A percentile compares a stretch with the other conserved stretches of the same genome.
Conservation (phyloP, 2,329 filamentous ascomycete genomes). For the Neurospora sp. region DNA sequence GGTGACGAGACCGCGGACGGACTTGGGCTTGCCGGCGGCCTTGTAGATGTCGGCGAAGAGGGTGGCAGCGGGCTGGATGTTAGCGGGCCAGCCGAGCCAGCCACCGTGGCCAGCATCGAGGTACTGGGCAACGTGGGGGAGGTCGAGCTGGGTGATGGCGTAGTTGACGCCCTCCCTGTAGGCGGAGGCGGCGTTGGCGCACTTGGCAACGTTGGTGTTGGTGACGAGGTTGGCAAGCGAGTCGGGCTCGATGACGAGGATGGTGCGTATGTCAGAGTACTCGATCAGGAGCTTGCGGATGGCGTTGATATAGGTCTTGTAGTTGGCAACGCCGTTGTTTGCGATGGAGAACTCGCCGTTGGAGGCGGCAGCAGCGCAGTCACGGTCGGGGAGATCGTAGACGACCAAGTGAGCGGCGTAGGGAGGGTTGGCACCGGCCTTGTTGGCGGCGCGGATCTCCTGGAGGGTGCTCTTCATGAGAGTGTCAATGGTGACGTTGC, state of each 20-base stretch:
- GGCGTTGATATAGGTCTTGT: slow-evolving; percentile 45
- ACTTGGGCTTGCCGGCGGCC: slow-evolving; percentile 36
- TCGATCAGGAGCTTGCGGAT: slow-evolving; percentile 31
- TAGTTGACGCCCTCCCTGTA: slow-evolving; percentile 42
- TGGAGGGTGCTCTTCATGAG: slow-evolving; percentile 34
- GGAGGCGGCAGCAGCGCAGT: slow-evolving; percentile 46
- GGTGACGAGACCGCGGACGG: slow-evolving; percentile 44
- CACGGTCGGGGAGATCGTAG: slow-evolving; percentile 48
- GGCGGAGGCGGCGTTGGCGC: slow-evolving; percentile 33
- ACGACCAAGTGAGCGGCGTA: slow-evolving; percentile 43
- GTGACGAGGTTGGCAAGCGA: slow-evolving; percentile 50
- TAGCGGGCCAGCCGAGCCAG: slow-evolving; percentile 48
- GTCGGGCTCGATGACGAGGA: slow-evolving; percentile 44
- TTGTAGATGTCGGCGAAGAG: slow-evolving; percentile 39
- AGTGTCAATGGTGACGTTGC: slow-evolving; percentile 35
- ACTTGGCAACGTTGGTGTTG: slow-evolving; percentile 41
- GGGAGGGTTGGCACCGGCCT: slow-evolving; percentile 26
- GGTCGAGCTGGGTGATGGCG: slow-evolving; percentile 40
- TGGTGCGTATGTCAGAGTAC: slow-evolving; percentile 33
- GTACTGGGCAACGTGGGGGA: slow-evolving; percentile 48
- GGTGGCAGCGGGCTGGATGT: slow-evolving; percentile 37
- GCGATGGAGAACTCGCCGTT: slow-evolving; percentile 45
- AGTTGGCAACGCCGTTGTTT: slow-evolving; percentile 40
- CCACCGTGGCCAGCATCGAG: slow-evolving; percentile 48
- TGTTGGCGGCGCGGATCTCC: slow-evolving; percentile 24